Evolutionary conservation across 2,329 filamentous ascomycete genomes (phyloP).

Genomic region (Fusarium compactum): DNA sequence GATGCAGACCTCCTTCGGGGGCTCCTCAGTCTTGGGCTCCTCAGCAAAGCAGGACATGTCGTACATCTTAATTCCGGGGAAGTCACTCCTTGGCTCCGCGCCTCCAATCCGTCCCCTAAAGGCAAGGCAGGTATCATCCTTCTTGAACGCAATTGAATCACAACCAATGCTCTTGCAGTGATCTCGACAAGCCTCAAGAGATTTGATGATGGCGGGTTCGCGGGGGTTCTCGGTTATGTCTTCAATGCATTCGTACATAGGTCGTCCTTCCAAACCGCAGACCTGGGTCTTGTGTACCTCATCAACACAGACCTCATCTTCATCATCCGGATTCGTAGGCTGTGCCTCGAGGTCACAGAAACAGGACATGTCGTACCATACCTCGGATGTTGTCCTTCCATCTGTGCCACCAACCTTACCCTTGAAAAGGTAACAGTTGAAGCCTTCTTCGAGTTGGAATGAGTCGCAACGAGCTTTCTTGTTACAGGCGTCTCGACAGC

Average conservation of each 20-base stretch:
- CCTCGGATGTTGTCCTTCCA: not conserved
- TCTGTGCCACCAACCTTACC: not conserved
- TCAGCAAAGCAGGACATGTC: not conserved
- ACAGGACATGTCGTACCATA: not conserved
- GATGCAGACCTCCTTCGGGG: not conserved
- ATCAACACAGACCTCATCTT: too few species aligned
- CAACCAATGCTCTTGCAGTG: too few species aligned
- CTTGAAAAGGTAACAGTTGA: not conserved
- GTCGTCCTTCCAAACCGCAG: too few species aligned
- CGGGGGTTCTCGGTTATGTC: accelerated
- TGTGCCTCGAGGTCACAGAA: not conserved
- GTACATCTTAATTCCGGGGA: too few species aligned
- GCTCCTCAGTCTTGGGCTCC: not conserved
- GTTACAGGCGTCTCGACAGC: not conserved
- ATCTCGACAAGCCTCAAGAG: accelerated
- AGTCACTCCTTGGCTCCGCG: too few species aligned
- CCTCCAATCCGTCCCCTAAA: too few species aligned
- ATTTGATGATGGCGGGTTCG: accelerated
- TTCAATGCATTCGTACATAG: too few species aligned
- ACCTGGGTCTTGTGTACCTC: too few species aligned
- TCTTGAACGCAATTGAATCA: too few species aligned
- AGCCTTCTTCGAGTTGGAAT: not conserved
- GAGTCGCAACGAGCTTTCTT: not conserved
- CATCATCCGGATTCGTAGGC: accelerated
- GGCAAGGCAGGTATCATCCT: accelerated